Conservation (phyloP, 768 basidiomycete species). For the Calocera viscosa region DNA sequence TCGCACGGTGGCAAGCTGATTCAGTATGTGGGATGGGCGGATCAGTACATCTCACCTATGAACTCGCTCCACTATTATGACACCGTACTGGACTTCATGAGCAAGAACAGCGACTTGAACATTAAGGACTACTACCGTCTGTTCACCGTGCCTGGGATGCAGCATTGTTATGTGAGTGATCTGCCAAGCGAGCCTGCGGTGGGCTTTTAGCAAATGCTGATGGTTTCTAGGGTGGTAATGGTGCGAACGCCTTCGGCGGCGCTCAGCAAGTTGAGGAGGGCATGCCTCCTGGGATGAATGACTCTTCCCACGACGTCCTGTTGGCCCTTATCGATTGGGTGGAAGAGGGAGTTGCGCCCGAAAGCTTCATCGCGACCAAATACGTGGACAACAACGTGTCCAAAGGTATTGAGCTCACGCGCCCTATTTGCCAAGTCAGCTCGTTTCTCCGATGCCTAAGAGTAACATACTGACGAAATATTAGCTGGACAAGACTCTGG, state of each 20-base stretch:
- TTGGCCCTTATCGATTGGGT: constrained; percentile 28
- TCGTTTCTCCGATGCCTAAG: background rate
- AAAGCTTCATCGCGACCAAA: constrained; percentile 28
- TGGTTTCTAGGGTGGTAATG: background rate
- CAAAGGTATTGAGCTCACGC: background rate
- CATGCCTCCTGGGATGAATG: constrained; percentile 14
- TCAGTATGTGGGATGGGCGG: constrained; percentile 20
- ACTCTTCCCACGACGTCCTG: constrained; percentile 22
- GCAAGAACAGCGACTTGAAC: constrained; percentile 14
- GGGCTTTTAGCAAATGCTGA: too few relatives aligned
- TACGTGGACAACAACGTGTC: background rate
- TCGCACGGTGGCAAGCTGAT: constrained; percentile 19
- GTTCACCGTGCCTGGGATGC: constrained; percentile 27
- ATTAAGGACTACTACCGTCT: constrained; percentile 27
- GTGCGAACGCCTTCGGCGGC: background rate
- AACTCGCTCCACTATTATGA: constrained; percentile 22
- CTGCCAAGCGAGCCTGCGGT: background rate
- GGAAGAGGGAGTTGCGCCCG: constrained; percentile 24
- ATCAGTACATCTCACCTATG: constrained; percentile 25
- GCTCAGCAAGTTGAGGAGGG: background rate
- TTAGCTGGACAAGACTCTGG: background rate
- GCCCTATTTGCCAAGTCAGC: background rate
- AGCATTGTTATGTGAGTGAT: constrained; percentile 20
- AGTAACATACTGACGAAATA: background rate
- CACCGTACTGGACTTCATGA: constrained; percentile 17